Conservation (phyloP, 768 basidiomycete species). For the Psilocybe cubensis region DNA sequence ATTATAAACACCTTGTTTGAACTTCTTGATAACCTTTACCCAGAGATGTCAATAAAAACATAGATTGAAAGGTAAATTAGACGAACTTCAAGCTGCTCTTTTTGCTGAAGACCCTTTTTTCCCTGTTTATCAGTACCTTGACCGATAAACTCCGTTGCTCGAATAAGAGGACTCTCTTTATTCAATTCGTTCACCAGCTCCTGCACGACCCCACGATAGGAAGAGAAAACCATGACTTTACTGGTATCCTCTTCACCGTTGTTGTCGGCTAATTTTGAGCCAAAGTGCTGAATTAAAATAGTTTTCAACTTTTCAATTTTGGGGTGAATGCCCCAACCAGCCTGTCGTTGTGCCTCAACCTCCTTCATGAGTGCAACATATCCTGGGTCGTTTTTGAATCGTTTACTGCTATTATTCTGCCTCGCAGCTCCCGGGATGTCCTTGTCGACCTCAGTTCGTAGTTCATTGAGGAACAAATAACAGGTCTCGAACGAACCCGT, state of each 20-base stretch:
- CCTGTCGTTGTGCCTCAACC: constrained; percentile 58
- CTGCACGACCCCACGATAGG: constrained; percentile 88
- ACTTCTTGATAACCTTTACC: constrained; percentile 77
- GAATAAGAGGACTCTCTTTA: constrained; percentile 74
- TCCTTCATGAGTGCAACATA: constrained; percentile 72
- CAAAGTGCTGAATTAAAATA: constrained; percentile 82
- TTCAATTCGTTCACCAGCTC: constrained; percentile 87
- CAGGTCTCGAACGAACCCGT: constrained; percentile 86
- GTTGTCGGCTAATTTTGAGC: constrained; percentile 47
- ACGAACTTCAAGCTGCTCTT: constrained; percentile 85
- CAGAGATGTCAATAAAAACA: constrained; percentile 11
- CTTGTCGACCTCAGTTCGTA: constrained; percentile 39
- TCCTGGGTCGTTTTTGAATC: constrained; percentile 52
- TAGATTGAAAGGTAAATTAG: neutral
- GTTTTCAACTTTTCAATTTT: constrained; percentile 87
- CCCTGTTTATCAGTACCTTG: constrained; percentile 87
- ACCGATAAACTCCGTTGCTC: constrained; percentile 87
- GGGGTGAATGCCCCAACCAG: constrained; percentile 74
- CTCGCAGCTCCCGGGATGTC: constrained; percentile 30
- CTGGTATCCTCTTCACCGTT: constrained; percentile 50
- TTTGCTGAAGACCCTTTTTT: constrained; percentile 87
- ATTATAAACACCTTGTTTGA: constrained; percentile 88
- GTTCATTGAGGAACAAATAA: constrained; percentile 60
- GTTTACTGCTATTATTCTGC: constrained; percentile 49
- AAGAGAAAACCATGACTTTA: constrained; percentile 92